A percentile compares a stretch with the other conserved stretches of the same genome.
Evolutionary conservation across 140 eudicot species (phyloP).

Genomic region (Flaveria floridana): DNA sequence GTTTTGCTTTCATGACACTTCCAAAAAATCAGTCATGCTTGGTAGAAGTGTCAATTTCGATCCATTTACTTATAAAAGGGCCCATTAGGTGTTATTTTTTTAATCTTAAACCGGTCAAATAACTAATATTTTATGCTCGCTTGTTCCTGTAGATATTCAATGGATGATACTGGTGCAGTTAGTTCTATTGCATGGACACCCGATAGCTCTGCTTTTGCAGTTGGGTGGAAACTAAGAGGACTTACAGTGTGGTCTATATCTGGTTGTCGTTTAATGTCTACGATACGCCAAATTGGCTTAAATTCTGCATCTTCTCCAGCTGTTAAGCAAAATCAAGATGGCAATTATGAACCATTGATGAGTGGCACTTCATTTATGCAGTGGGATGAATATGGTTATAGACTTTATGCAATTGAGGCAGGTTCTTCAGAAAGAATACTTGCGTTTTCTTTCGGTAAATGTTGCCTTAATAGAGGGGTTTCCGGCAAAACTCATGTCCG

Average conservation of each 20-base stretch:
- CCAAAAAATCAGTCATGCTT: constrained; percentile 23
- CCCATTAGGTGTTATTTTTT: neutral
- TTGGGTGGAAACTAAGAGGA: constrained; percentile 96
- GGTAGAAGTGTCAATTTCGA: constrained; percentile 20
- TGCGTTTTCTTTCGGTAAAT: constrained; percentile 88
- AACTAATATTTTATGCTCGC: neutral
- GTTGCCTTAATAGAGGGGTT: constrained; percentile 92
- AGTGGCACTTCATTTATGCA: constrained; percentile 80
- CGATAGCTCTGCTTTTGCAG: constrained; percentile 93
- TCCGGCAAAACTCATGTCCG: constrained; percentile 81
- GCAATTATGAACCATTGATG: constrained; percentile 79
- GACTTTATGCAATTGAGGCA: constrained; percentile 82
- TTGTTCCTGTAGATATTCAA: constrained; percentile 66
- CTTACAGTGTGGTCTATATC: constrained; percentile 97
- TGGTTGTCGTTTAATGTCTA: constrained; percentile 98
- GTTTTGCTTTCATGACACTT: constrained; percentile 32
- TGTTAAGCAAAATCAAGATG: constrained; percentile 65
- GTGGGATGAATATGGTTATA: constrained; percentile 96
- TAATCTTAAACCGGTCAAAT: neutral
- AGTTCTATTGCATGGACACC: constrained; percentile 94
- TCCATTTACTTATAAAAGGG: constrained; percentile 1
- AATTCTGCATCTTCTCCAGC: constrained; percentile 77
- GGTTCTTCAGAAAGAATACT: constrained; percentile 81
- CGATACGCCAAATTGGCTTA: constrained; percentile 83
- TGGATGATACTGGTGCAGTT: constrained; percentile 93